Evolutionary conservation across 2,329 filamentous ascomycete species (phyloP).

Genomic region (Cadophora sp.): DNA sequence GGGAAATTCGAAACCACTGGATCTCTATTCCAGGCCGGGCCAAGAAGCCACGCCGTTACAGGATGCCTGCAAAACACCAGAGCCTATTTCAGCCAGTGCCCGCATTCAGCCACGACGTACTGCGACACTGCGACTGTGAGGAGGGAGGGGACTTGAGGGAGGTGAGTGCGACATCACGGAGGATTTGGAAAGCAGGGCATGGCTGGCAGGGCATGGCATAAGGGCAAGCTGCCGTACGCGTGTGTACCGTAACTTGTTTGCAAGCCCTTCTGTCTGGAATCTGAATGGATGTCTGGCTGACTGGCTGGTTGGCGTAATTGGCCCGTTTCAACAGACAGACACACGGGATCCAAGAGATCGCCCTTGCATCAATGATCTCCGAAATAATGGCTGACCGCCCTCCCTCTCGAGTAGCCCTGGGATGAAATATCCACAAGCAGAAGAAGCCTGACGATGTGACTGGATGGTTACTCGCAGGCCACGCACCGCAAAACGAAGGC

Average conservation of each 20-base stretch:
- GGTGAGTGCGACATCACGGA: not conserved
- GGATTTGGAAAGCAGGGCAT: not conserved
- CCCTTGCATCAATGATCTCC: constrained; percentile 13
- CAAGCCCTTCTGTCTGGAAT: not conserved
- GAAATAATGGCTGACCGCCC: constrained; percentile 8
- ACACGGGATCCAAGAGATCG: not conserved
- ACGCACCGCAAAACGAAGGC: constrained; percentile 1
- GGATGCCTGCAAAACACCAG: constrained; percentile 19
- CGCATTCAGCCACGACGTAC: constrained; percentile 11
- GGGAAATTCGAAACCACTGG: not conserved
- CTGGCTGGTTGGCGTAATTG: constrained; percentile 14
- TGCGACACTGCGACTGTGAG: constrained; percentile 18
- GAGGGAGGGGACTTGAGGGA: not conserved
- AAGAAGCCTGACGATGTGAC: not conserved
- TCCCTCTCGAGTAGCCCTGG: not conserved
- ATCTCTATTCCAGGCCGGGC: constrained; percentile 19
- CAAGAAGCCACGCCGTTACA: constrained; percentile 21
- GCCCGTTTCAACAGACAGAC: constrained; percentile 14
- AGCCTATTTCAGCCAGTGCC: constrained; percentile 12
- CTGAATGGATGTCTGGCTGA: too few relatives aligned
- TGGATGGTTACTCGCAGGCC: not conserved
- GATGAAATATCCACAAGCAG: not conserved
- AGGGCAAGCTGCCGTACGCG: not conserved
- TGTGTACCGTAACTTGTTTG: not conserved
- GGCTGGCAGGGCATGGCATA: not conserved